phyloP scores from a whole-genome alignment of 2,329 filamentous ascomycete genomes.

The Colletotrichum echinochloae region DNA sequence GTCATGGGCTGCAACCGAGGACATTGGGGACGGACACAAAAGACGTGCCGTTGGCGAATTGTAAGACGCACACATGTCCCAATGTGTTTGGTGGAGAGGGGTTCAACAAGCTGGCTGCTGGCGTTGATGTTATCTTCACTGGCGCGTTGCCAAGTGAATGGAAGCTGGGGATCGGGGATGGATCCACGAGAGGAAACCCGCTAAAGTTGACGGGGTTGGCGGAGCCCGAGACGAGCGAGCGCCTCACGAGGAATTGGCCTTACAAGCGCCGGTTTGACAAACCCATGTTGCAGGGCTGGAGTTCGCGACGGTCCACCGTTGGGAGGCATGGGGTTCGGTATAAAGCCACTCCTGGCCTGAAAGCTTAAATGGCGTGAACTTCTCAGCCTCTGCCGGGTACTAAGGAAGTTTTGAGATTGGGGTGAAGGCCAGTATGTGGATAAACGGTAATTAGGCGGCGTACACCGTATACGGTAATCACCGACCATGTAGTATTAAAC shows the following conservation, averaged over 20 bases:
- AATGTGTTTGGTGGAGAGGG: not conserved
- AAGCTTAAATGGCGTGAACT: slow-evolving; percentile 23
- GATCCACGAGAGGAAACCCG: no score
- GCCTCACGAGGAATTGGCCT: not conserved
- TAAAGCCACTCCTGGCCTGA: not conserved
- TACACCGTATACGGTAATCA: no score
- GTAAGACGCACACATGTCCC: not conserved
- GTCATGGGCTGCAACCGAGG: not conserved
- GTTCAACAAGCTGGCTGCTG: not conserved
- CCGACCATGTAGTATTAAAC: no score
- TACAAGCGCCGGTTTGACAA: not conserved
- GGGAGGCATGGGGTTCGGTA: not conserved
- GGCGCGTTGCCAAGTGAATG: not conserved
- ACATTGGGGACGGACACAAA: not conserved
- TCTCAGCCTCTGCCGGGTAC: slow-evolving; percentile 25
- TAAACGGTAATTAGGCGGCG: slow-evolving; percentile 4
- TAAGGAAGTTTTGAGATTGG: not conserved
- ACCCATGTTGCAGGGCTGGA: not conserved
- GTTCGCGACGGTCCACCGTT: slow-evolving; percentile 5
- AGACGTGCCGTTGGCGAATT: not conserved
- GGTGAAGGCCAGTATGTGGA: slow-evolving; percentile 1
- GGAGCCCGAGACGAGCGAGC: slow-evolving; percentile 19
- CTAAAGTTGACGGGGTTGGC: not conserved
- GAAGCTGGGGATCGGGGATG: not conserved
- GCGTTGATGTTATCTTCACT: not conserved